Evolutionary conservation across 1,139 yeast genomes (phyloP).

Genomic region (Insectozyma bohioensis): DNA sequence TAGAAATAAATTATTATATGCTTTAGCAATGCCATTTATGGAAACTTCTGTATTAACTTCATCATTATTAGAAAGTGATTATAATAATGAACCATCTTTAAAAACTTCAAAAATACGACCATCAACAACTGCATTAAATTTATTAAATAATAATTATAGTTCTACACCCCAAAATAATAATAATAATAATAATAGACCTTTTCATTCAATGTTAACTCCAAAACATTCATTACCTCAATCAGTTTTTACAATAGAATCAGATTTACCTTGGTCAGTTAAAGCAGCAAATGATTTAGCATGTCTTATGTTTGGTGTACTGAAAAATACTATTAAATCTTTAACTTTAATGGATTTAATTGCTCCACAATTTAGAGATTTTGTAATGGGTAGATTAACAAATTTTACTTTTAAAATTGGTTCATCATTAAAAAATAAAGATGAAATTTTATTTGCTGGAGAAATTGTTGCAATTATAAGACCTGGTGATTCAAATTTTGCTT

Average conservation of each 20-base stretch:
- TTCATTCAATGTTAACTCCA: slow-evolving; percentile 62
- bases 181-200: slow-evolving; percentile 38
- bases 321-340: slow-evolving; percentile 58
- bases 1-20: slow-evolving; percentile 56
- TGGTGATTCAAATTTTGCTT: slow-evolving; percentile 53
- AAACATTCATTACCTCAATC: slow-evolving; percentile 76
- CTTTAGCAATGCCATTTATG: slow-evolving; percentile 74
- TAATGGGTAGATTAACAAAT: slow-evolving; percentile 51
- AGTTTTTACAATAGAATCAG: slow-evolving; percentile 74
- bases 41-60: slow-evolving; percentile 52
- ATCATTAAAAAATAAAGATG: slow-evolving; percentile 17
- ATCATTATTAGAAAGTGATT: slow-evolving; percentile 25
- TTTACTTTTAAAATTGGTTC: slow-evolving; percentile 15
- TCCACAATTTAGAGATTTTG: slow-evolving; percentile 69
- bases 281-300: slow-evolving; percentile 92
- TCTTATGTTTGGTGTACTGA: slow-evolving; percentile 79
- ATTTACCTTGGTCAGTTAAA: slow-evolving; percentile 76
- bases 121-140: slow-evolving; percentile 19
- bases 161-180: slow-evolving; percentile 8
- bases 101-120: slow-evolving; percentile 19
- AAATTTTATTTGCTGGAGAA: slow-evolving; percentile 52
- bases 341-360: slow-evolving; percentile 77
- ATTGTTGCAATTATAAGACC: slow-evolving; percentile 56
- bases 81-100: slow-evolving; percentile 11
- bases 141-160: neutral